Percentiles rank a stretch among this genome's conserved stretches.
Conservation (phyloP, 2,329 filamentous ascomycete species). For the Neodidymelliopsis sp. region DNA sequence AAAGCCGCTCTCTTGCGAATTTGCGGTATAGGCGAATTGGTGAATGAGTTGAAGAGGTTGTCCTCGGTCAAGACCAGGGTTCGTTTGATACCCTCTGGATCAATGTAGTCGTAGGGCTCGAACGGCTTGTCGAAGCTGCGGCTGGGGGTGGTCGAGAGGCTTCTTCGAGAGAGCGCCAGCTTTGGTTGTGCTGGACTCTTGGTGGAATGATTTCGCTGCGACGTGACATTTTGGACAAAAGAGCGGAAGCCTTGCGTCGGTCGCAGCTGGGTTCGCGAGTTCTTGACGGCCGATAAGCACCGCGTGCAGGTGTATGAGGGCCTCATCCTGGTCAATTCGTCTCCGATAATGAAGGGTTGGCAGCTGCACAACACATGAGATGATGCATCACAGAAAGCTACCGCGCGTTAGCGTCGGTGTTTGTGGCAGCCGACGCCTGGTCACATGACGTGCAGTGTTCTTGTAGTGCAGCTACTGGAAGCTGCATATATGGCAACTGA, state of each 20-base stretch:
- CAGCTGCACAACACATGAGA: conserved; percentile 6
- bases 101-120: conserved; percentile 47
- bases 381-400: conserved; percentile 16
- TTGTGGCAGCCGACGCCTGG: not conserved
- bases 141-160: conserved; percentile 42
- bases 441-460: conserved; percentile 1
- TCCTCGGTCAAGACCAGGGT: conserved; percentile 67
- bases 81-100: conserved; percentile 44
- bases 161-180: conserved; percentile 35
- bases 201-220: conserved; percentile 44
- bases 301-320: conserved; percentile 51
- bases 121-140: conserved; percentile 39
- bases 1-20: conserved; percentile 88
- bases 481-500: too few relatives aligned
- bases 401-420: conserved; percentile 14
- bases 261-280: conserved; percentile 37
- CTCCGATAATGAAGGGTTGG: conserved; percentile 8
- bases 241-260: conserved; percentile 31
- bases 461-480: too few relatives aligned
- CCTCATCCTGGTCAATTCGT: conserved; percentile 42
- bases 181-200: conserved; percentile 36
- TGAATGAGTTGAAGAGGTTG: conserved; percentile 93
- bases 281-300: conserved; percentile 47
- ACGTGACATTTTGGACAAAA: conserved; percentile 31
- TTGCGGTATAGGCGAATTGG: conserved; percentile 83